Evolutionary conservation across 805 yeast genomes (phyloP).

Genomic region (Kluyveromyces wickerhamii): DNA sequence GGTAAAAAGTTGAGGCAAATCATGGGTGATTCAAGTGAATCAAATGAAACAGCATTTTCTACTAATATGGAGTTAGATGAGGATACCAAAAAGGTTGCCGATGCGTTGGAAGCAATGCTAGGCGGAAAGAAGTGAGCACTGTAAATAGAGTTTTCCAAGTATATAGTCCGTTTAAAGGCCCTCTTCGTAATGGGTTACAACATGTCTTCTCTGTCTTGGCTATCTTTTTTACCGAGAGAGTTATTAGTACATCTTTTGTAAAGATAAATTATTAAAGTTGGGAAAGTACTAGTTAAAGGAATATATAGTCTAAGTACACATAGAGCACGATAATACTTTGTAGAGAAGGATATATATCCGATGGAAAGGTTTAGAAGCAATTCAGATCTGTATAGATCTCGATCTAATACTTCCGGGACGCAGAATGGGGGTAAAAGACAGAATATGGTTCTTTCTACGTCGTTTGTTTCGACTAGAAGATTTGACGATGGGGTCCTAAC

Average conservation of each 20-base stretch:
- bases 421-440: slow-evolving; percentile 13
- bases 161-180: no score
- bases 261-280: no score
- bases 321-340: no score
- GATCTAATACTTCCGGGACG: slow-evolving; percentile 7
- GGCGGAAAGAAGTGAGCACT: slow-evolving; percentile 36
- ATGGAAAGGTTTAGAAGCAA: slow-evolving; percentile 6
- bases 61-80: slow-evolving; percentile 46
- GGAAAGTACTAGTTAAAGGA: no score
- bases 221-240: no score
- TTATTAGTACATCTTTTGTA: no score
- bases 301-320: no score
- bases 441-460: slow-evolving; percentile 27
- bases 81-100: slow-evolving; percentile 50
- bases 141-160: no score
- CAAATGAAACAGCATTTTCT: slow-evolving; percentile 25
- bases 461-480: slow-evolving; percentile 26
- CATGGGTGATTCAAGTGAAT: slow-evolving; percentile 63
- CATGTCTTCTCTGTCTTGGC: no score
- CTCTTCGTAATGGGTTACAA: no score
- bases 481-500: slow-evolving; percentile 19
- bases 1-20: slow-evolving; percentile 58
- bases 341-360: no score
- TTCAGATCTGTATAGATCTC: slow-evolving; percentile 7
- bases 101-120: slow-evolving; percentile 43